Conservation (phyloP, 2,329 filamentous ascomycete species). For the Nothopassalora personata region DNA sequence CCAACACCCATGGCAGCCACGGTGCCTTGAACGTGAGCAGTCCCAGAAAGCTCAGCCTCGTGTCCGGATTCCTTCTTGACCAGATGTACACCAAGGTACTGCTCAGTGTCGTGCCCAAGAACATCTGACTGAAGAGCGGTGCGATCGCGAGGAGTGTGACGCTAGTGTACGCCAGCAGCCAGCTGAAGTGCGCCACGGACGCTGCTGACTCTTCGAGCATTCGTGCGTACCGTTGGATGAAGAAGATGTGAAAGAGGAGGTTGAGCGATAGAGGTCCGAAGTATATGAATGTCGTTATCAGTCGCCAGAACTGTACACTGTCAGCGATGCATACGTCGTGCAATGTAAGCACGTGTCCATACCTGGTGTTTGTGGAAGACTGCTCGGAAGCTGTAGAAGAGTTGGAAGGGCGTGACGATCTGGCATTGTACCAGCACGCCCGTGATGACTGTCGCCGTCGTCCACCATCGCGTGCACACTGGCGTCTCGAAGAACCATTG, state of each 20-base stretch:
- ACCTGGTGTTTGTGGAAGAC: constrained; percentile 93
- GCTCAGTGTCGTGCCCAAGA: constrained; percentile 87
- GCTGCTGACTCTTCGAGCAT: constrained; percentile 94
- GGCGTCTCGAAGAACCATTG: constrained; percentile 99
- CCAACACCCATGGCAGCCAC: constrained; percentile 91
- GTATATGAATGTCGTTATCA: constrained; percentile 95
- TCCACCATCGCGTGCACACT: constrained; percentile 94
- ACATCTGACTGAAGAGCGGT: constrained; percentile 83
- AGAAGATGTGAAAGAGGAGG: constrained; percentile 96
- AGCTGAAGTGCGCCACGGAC: constrained; percentile 89
- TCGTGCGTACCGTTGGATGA: constrained; percentile 91
- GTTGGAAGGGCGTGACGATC: constrained; percentile 84
- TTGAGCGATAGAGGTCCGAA: constrained; percentile 93
- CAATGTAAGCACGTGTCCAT: constrained; percentile 27
- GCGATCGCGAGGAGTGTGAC: constrained; percentile 73
- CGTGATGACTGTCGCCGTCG: constrained; percentile 80
- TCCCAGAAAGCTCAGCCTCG: constrained; percentile 72
- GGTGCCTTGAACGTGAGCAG: constrained; percentile 88
- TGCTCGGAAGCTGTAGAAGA: constrained; percentile 92
- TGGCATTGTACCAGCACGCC: constrained; percentile 90
- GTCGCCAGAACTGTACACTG: constrained; percentile 74
- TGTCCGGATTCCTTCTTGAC: constrained; percentile 91
- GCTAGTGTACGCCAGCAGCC: constrained; percentile 83
- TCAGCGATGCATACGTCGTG: not conserved
- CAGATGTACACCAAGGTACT: constrained; percentile 97